Base-by-base conservation (phyloP, 768 basidiomycete genomes). In the Macrolepiota fuliginosa region DNA sequence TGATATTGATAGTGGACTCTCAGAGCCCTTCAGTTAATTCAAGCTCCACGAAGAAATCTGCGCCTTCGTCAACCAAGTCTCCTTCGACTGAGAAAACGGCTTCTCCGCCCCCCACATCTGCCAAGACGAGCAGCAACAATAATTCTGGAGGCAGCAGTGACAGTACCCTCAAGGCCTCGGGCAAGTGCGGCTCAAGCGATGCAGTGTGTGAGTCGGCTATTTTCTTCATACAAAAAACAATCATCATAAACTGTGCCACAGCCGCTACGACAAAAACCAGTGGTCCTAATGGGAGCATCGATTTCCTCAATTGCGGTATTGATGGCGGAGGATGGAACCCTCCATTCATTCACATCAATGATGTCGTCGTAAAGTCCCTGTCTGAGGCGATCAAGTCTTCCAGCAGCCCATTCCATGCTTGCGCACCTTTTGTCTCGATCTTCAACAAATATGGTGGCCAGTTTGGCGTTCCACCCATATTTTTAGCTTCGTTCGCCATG, bases 401-500 rank as follows among this genome's bases (percentile, higher is more conserved):
- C 1, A 73, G 74, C 65, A 82, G 79, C 40, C 82, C 88, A 1
- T 92, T 91, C 79, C 67, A 77, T 39, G 74, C 81, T 1, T 94
- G 92, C 73, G 64, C 66, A n/a, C 36, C 65, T 4, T 88, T 74
- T 65, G 71, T 87, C 37, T 54, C 60, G 2, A 63, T 80, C n/a
- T 92, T 93, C 70, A 77, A 90, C 60, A 74, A 83, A 71, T 82
- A 86, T 57, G 89, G 78, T 22, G 58, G 65, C n/a, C 65, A 81
- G 67, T 75, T 73, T 64, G 77, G 67, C 17, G 63, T 94, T 32
- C 90, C 89, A 25, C 71, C 91, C 7, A 91, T 94, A 70, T 76
- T 96, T 65, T 72, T 96, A 39, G 94, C 93, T 1, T 82, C 92
- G 0, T 89, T 96, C 65, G 92, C 93, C 35, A 89, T 96, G 88